A percentile compares a stretch with the other conserved stretches of the same genome.
These are phyloP conservation scores for Amylostereum chailletii DNA, from an alignment of 1,284 basidiomycete genomes.

Conservation along the genomic window DNA sequence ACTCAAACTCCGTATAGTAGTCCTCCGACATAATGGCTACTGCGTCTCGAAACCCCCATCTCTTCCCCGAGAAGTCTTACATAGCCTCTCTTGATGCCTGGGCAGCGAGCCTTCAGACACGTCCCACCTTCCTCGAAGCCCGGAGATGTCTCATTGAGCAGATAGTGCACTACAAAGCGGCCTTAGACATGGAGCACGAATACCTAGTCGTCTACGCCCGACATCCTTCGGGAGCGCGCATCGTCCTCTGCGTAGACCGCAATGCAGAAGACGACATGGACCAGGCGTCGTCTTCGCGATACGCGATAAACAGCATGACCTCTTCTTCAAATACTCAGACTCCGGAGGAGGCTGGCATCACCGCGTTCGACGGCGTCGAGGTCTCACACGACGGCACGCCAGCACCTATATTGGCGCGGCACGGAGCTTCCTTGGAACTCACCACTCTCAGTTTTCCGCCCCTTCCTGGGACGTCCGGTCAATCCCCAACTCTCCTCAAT, in stretches of 20 bases:
- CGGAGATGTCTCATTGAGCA: constrained; percentile 6
- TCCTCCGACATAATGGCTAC: too few species aligned
- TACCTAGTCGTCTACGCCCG: constrained; percentile 9
- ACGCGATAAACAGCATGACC: constrained; percentile 1
- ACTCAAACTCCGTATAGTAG: too few species aligned
- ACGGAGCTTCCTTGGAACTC: constrained; percentile 7
- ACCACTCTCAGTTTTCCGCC: constrained; percentile 8
- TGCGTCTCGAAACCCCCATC: not conserved
- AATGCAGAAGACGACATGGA: constrained; percentile 5
- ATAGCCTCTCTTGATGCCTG: constrained; percentile 7
- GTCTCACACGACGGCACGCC: constrained; percentile 12
- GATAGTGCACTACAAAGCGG: constrained; percentile 11
- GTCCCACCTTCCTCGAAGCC: not conserved
- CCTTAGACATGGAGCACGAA: constrained; percentile 13
- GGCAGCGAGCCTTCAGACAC: constrained; percentile 5
- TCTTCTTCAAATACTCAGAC: not conserved
- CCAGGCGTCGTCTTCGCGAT: constrained; percentile 3
- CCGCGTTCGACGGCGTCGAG: constrained; percentile 12
- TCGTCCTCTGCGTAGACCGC: constrained; percentile 12
- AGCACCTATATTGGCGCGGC: constrained; percentile 4
- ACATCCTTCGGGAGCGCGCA: constrained; percentile 6
- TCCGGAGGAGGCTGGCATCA: not conserved
- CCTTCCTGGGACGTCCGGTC: not conserved
- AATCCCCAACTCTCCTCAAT: constrained; percentile 7
- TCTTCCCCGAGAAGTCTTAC: constrained; percentile 7